Evolutionary conservation across 139 green algal genomes (phyloP).

Genomic region (Nannochloris sp.): DNA sequence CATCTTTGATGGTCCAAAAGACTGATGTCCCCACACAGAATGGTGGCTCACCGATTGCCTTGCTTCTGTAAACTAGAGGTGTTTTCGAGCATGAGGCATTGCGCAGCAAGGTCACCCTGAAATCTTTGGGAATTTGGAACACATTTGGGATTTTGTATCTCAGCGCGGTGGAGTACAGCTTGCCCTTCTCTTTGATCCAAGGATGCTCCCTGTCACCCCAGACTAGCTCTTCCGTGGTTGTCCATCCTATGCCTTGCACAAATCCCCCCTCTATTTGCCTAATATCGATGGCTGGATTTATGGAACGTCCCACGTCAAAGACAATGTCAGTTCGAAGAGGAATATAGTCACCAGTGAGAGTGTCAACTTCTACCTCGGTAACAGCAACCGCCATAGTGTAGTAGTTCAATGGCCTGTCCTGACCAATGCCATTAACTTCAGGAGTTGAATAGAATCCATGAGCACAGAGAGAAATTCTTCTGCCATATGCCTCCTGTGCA

Average conservation of each 20-base stretch:
- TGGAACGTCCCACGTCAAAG: slow-evolving; percentile 87
- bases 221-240: slow-evolving; percentile 88
- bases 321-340: slow-evolving; percentile 74
- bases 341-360: slow-evolving; percentile 71
- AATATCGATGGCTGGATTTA: slow-evolving; percentile 96
- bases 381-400: slow-evolving; percentile 58
- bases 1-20: slow-evolving; percentile 87
- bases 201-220: slow-evolving; percentile 81
- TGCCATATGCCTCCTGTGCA: slow-evolving; percentile 67
- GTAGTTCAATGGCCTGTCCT: slow-evolving; percentile 85
- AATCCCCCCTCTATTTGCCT: slow-evolving; percentile 94
- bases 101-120: slow-evolving; percentile 75
- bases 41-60: slow-evolving; percentile 93
- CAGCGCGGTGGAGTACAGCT: slow-evolving; percentile 65
- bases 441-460: slow-evolving; percentile 94
- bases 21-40: slow-evolving; percentile 80
- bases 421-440: slow-evolving; percentile 75
- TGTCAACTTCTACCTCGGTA: slow-evolving; percentile 84
- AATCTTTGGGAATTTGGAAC: slow-evolving; percentile 93
- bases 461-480: slow-evolving; percentile 79
- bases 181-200: slow-evolving; percentile 62
- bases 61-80: slow-evolving; percentile 67
- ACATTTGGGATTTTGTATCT: slow-evolving; percentile 94
- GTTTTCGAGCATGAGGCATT: slow-evolving; percentile 72
- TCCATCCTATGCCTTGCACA: slow-evolving; percentile 89